Evolutionary conservation across 208 protist genomes (phyloP), one percentile per base, ranked within the genome.

Genomic region (Leishmania martiniquensis): DNA sequence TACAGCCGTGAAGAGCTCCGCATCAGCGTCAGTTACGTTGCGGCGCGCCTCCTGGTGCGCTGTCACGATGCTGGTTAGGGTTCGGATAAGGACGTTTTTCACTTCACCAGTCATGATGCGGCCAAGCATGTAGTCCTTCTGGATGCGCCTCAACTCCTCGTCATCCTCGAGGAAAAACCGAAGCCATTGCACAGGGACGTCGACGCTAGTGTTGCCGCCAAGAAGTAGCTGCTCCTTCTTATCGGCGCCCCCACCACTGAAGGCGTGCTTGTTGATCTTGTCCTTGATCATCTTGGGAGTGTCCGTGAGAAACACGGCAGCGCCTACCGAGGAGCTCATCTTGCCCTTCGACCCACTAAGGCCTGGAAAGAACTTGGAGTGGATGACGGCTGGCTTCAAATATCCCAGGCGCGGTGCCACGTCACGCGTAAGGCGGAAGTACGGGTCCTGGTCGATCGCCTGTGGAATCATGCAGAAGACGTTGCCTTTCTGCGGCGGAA

Each of bases 371-470:
- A 99, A 99, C 79, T 99, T 99, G 62, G 93, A 89, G 87, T 99
- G 98, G 52, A 99, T 97, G 13, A 99, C 86, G 13, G 98, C 89
- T 10, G 99, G 99, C 87, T 99, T 99, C 39, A 96, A 83, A 47
- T 93, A 98, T 5, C 96, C 97, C 7, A 99, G 80, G 25, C 94
- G 87, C 29, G 97, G 96, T 17, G 99, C 99, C 32, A 99, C 95
- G 86, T 99, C 99, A 44, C 99, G 85, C 12, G 99, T 99, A 75
- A 99, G 94, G 70, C 99, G 96, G 94, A 99, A 99, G 89, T 99
- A 99, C 20, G 99, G 99, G 86, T 99, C 99, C 83, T 99, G 97
- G 79, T 98, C 95, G 86, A 99, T 98, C n/a, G 96, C 96, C 85
- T 99, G 99, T 42, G 99, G 99, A 84, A 99, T 99, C 20, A 99